Evolutionary conservation across 1,284 basidiomycete species (phyloP), one percentile per base, ranked within the genome.

Genomic region (Cryptococcus sp.): DNA sequence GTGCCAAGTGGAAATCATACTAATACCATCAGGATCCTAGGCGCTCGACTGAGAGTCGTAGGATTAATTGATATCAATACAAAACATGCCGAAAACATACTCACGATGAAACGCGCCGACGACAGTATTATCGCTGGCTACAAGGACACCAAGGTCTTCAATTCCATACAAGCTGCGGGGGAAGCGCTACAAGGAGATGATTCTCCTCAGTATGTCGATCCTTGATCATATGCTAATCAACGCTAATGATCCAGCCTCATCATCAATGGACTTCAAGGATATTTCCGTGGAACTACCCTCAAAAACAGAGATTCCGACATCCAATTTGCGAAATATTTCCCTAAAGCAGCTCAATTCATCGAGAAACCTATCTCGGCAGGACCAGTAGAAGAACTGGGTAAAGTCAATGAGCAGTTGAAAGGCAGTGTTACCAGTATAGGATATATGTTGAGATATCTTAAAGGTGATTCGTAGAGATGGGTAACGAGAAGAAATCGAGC

Each of bases 281-380:
- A 94, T 72, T 84, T 94, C 71, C 83, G 97, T 64, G 94, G 92
- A 47, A 87, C 85, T 46, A 93, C 93, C 31, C 89, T 92, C 38
- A 88, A 89, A 80, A 96, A 86, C 82, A 86, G 91, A 56, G 90
- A 97, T 73, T 82, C 95, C 61, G 94, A 98, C 78, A 77, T 88
- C 58, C 88, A 91, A 78, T 85, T 96, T 67, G 79, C 92, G 72
- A 86, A 89, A 68, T 76, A 84, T 66, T 94, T 97, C 80, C 91
- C 91, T 51, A 84, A 85, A n/a, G 84, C 89, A 31, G 86, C 88
- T 13, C 80, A 93, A 74, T 92, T 95, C 73, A 82, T 97, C 63
- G 93, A 96, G 79, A 96, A 95, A 56, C 78, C 78, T 23, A 73
- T 80, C 37, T 72, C 77, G 7, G 68, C 76, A 45, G 67, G 62